Conservation (phyloP, 805 yeast species). For the Candida dendrica region DNA sequence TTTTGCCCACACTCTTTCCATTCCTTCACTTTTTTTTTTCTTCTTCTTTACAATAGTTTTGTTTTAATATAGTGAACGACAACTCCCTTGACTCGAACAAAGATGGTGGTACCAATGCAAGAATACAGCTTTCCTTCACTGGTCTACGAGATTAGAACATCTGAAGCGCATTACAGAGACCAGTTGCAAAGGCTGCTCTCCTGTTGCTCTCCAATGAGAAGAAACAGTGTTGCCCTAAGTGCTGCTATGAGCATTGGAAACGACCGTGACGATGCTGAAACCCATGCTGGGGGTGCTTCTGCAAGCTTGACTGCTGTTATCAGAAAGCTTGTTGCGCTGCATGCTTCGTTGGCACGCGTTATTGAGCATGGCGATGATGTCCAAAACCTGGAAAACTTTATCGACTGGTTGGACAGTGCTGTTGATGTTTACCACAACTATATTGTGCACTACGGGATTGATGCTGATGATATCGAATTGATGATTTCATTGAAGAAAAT, state of each 20-base stretch:
- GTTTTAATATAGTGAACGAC: background rate
- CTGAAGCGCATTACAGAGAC: slow-evolving; percentile 11
- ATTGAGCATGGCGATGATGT: slow-evolving; percentile 1
- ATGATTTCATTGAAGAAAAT: slow-evolving; percentile 4
- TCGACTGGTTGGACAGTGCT: slow-evolving; percentile 3
- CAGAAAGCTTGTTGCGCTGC: background rate
- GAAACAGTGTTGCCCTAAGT: background rate
- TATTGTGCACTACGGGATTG: slow-evolving; percentile 3
- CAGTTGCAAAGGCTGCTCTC: slow-evolving; percentile 10
- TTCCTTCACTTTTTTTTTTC: background rate
- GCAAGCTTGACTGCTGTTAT: background rate
- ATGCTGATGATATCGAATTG: slow-evolving; percentile 5
- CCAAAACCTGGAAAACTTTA: slow-evolving; percentile 1
- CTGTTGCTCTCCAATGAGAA: slow-evolving; percentile 7
- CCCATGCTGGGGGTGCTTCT: background rate
- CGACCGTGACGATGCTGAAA: background rate
- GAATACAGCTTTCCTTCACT: background rate
- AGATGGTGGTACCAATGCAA: background rate
- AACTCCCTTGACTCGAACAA: background rate
- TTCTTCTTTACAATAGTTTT: background rate
- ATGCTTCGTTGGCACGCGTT: slow-evolving; percentile 6
- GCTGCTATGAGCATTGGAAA: background rate
- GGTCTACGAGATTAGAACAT: slow-evolving; percentile 8
- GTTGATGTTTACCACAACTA: slow-evolving; percentile 4
- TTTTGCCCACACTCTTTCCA: too few relatives aligned